phyloP scores from a whole-genome alignment of 2,329 filamentous ascomycete species.

The Fusarium euwallaceae region DNA sequence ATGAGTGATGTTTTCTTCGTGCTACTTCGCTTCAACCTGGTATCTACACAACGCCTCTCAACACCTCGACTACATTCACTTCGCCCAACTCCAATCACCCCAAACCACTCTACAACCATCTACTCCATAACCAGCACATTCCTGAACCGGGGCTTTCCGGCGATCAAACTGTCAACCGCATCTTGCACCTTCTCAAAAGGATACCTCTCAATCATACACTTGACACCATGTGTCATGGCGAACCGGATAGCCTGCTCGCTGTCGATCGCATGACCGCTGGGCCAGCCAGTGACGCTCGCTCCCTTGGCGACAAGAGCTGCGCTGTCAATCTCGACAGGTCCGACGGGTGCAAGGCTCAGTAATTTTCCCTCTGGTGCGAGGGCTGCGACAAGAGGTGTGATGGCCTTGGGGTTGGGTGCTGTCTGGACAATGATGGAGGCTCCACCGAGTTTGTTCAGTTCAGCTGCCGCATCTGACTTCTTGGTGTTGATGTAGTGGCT shows the following conservation, averaged over 20 bases:
- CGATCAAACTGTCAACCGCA: conserved; percentile 58
- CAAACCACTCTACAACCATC: background rate
- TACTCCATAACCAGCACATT: conserved; percentile 55
- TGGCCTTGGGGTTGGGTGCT: conserved; percentile 69
- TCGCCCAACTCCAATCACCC: background rate
- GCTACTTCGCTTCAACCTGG: background rate
- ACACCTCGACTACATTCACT: background rate
- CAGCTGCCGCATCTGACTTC: conserved; percentile 61
- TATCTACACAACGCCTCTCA: background rate
- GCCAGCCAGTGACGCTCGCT: conserved; percentile 72
- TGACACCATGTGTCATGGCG: conserved; percentile 70
- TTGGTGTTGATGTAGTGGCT: conserved; percentile 65
- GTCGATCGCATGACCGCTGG: conserved; percentile 73
- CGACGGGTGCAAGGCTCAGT: conserved; percentile 68
- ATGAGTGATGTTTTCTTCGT: background rate
- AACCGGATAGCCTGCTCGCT: conserved; percentile 77
- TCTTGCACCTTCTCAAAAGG: conserved; percentile 64
- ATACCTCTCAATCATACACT: conserved; percentile 76
- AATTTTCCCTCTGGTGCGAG: conserved; percentile 69
- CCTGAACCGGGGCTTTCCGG: conserved; percentile 60
- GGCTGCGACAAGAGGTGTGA: conserved; percentile 66
- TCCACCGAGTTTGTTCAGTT: conserved; percentile 69
- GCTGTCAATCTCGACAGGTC: conserved; percentile 60
- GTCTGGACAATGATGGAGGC: conserved; percentile 73
- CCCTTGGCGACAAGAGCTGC: conserved; percentile 61